These are phyloP conservation scores for Trichophaea hybrida DNA, from an alignment of 2,329 filamentous ascomycete genomes.

Conservation along the genomic window DNA sequence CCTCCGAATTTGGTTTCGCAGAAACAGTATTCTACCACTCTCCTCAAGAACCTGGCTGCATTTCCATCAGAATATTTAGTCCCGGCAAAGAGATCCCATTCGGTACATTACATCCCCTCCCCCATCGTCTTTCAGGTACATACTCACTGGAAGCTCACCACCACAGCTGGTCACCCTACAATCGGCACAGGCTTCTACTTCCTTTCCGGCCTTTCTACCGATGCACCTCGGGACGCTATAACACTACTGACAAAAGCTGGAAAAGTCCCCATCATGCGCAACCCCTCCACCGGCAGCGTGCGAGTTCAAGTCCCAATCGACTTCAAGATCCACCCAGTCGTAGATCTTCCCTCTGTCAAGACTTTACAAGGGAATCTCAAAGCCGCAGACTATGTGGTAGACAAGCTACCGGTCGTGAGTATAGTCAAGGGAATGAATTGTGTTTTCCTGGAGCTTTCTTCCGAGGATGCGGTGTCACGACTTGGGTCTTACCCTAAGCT, in stretches of 20 bases:
- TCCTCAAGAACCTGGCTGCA: background rate
- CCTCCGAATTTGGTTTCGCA: background rate
- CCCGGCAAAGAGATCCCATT: background rate
- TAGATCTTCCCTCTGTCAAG: background rate
- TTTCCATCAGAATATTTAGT: background rate
- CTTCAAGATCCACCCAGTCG: background rate
- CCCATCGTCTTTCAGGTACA: too few species aligned
- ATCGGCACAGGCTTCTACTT: background rate
- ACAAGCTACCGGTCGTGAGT: constrained; percentile 37
- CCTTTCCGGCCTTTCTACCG: background rate
- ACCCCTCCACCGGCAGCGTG: background rate
- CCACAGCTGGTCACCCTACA: background rate
- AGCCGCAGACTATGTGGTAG: background rate
- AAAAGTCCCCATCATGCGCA: background rate
- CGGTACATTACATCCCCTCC: too few species aligned
- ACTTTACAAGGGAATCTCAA: background rate
- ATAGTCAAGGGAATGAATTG: constrained; percentile 65
- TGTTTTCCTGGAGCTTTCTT: constrained; percentile 47
- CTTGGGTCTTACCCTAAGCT: constrained; percentile 3
- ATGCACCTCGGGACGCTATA: background rate
- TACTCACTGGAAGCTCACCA: too few species aligned
- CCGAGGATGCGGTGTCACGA: constrained; percentile 43
- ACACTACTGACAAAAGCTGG: background rate
- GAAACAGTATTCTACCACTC: background rate
- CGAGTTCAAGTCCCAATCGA: background rate